Percentiles rank a stretch among this genome's conserved stretches.
Evolutionary conservation across 1,139 yeast species (phyloP).

Genomic region (Yamadazyma dendronema): DNA sequence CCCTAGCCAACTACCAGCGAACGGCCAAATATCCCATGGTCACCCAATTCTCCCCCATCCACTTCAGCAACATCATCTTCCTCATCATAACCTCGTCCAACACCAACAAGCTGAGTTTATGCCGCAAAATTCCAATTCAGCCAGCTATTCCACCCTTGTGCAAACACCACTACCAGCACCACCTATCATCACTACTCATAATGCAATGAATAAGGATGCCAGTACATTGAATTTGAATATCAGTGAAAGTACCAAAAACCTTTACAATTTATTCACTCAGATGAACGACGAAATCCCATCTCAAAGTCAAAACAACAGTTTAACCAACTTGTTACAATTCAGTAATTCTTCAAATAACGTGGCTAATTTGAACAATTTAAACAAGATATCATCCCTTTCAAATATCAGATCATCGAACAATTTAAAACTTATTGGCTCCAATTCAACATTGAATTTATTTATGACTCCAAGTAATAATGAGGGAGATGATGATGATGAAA

Average conservation of each 20-base stretch:
- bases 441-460: constrained; percentile 16
- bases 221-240: constrained; percentile 13
- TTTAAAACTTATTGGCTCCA: constrained; percentile 13
- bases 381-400: constrained; percentile 16
- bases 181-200: constrained; percentile 17
- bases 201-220: constrained; percentile 10
- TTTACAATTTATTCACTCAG: constrained; percentile 29
- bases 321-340: constrained; percentile 30
- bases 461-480: constrained; percentile 6
- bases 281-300: constrained; percentile 25
- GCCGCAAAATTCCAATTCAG: constrained; percentile 19
- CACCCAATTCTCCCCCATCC: background rate
- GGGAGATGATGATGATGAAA: constrained; percentile 9
- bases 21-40: background rate
- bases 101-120: constrained; percentile 3
- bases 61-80: background rate
- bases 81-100: background rate
- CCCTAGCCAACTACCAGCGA: background rate
- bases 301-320: constrained; percentile 21
- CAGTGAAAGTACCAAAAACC: constrained; percentile 28
- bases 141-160: constrained; percentile 19
- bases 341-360: constrained; percentile 8
- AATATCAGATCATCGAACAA: constrained; percentile 14
- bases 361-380: constrained; percentile 9
- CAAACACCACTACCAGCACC: constrained; percentile 18